phyloP scores from a whole-genome alignment of 805 yeast species.

The Torulaspora franciscae region DNA sequence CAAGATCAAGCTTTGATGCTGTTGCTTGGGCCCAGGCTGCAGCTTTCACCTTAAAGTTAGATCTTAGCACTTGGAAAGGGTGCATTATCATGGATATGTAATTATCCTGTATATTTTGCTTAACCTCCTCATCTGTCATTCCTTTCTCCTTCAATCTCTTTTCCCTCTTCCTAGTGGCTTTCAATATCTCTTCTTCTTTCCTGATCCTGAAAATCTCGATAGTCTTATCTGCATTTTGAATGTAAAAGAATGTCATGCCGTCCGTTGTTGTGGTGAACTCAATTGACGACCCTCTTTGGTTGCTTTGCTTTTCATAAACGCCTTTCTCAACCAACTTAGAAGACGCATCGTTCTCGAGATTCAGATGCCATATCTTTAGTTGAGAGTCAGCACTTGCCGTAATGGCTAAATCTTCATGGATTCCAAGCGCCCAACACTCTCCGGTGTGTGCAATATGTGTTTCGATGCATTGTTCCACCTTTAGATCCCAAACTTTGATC shows the following conservation, averaged over 20 bases:
- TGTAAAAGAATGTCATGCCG: slow-evolving; percentile 44
- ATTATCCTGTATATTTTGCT: slow-evolving; percentile 44
- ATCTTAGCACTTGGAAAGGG: slow-evolving; percentile 63
- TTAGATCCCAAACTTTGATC: slow-evolving; percentile 89
- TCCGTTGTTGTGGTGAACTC: slow-evolving; percentile 39
- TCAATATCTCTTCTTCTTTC: slow-evolving; percentile 67
- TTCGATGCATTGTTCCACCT: slow-evolving; percentile 83
- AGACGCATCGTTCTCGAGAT: slow-evolving; percentile 49
- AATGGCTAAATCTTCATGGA: slow-evolving; percentile 45
- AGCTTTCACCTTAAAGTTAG: slow-evolving; percentile 57
- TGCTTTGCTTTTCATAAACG: slow-evolving; percentile 66
- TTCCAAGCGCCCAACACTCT: slow-evolving; percentile 84
- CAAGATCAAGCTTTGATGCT: slow-evolving; percentile 51
- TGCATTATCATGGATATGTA: slow-evolving; percentile 55
- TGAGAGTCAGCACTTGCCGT: slow-evolving; percentile 81
- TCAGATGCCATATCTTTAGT: slow-evolving; percentile 76
- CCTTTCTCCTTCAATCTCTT: slow-evolving; percentile 76
- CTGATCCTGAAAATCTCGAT: slow-evolving; percentile 77
- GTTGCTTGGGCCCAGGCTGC: slow-evolving; percentile 56
- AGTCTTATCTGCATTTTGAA: slow-evolving; percentile 77
- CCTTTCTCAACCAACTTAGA: slow-evolving; percentile 58
- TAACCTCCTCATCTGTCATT: slow-evolving; percentile 53
- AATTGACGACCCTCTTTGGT: slow-evolving; percentile 60
- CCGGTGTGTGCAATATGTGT: slow-evolving; percentile 91
- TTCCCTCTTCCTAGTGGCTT: slow-evolving; percentile 71